Evolutionary conservation across 2,329 filamentous ascomycete genomes (phyloP), one percentile per base, ranked within the genome.

Genomic region (Clonostachys byssicola): DNA sequence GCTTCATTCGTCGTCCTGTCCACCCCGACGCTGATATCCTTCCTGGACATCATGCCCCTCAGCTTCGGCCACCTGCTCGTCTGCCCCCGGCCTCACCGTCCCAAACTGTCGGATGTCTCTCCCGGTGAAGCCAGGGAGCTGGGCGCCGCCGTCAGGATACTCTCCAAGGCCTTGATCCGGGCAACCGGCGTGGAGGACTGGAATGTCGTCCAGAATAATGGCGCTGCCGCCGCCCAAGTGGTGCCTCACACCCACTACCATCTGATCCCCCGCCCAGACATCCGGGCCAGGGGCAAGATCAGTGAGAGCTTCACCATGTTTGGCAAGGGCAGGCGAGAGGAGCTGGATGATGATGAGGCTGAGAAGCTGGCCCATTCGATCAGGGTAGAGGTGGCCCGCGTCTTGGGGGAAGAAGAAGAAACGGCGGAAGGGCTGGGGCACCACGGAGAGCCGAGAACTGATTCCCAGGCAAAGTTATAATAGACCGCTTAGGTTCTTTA

Each of bases 191-290:
- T 89, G 2, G 75, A 75, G 44, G 92, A 96, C 68, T 97, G 92
- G 87, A 99, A 99, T 66, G 83, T 97, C 33, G 89, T 97, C 47
- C 92, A 97, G 72, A 97, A 97, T 64, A 97, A 96, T 57, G 90
- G 92, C 14, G 85, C 85, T 5, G 82, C 90, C 34, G 92, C 92
- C 3, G 91, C 91, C 3, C 92, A 97, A 70, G 90, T 96, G 14
- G 91, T 97, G 3, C 87, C 88, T 18, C 92, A 97, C 65, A 86
- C 95, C 43, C 92, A 99, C 66, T 97, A 95, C 64, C 94, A 99
- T 58, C 79, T 97, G 45, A 95, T 99, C 34, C 92, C 92, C 0
- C 73, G 92, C 36, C 91, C 92, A 0, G 82, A 87, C 68, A 79
- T 78, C 49, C 73, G 71, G 54, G 78, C 71, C 42, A 77, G 72